A percentile compares a stretch with the other conserved stretches of the same genome.
Evolutionary conservation across 495 filamentous ascomycete species (phyloP).

Genomic region (Penicillium silybi): DNA sequence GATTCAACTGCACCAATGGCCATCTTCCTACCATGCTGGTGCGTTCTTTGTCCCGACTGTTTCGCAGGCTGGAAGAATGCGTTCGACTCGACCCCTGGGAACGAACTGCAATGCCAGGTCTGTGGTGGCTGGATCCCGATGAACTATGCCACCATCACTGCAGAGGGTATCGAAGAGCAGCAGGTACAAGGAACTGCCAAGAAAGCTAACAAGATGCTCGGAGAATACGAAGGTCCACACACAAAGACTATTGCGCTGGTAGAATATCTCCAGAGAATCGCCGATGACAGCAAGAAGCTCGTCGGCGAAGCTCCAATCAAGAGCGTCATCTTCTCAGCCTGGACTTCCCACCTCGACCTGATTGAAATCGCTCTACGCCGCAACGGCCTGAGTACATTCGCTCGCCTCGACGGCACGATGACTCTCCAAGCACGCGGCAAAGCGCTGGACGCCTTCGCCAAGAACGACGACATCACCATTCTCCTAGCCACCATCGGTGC

Average conservation of each 20-base stretch:
- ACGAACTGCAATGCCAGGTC: slow-evolving; percentile 53
- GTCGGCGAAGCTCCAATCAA: slow-evolving; percentile 68
- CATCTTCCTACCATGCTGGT: slow-evolving; percentile 77
- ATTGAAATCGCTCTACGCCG: slow-evolving; percentile 80
- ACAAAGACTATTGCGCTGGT: slow-evolving; percentile 85
- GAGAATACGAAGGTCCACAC: slow-evolving; percentile 76
- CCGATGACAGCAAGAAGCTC: slow-evolving; percentile 54
- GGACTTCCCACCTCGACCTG: slow-evolving; percentile 91
- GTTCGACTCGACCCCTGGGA: slow-evolving; percentile 17
- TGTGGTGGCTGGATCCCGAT: slow-evolving; percentile 59
- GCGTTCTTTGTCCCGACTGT: slow-evolving; percentile 74
- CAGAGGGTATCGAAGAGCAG: slow-evolving; percentile 48
- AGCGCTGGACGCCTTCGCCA: slow-evolving; percentile 71
- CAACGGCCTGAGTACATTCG: slow-evolving; percentile 56
- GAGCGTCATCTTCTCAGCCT: slow-evolving; percentile 87
- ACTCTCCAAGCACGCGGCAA: slow-evolving; percentile 61
- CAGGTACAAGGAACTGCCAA: slow-evolving; percentile 42
- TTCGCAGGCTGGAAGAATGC: slow-evolving; percentile 42
- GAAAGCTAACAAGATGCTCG: slow-evolving; percentile 53
- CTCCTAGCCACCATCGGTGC: slow-evolving; percentile 90
- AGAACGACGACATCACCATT: slow-evolving; percentile 66
- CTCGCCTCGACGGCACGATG: slow-evolving; percentile 90
- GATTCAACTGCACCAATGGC: slow-evolving; percentile 63
- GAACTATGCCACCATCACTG: slow-evolving; percentile 62
- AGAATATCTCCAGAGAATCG: slow-evolving; percentile 56